These are phyloP conservation scores for Cyclaneusma minus DNA, from an alignment of 2,329 filamentous ascomycete species.

Conservation along the genomic window DNA sequence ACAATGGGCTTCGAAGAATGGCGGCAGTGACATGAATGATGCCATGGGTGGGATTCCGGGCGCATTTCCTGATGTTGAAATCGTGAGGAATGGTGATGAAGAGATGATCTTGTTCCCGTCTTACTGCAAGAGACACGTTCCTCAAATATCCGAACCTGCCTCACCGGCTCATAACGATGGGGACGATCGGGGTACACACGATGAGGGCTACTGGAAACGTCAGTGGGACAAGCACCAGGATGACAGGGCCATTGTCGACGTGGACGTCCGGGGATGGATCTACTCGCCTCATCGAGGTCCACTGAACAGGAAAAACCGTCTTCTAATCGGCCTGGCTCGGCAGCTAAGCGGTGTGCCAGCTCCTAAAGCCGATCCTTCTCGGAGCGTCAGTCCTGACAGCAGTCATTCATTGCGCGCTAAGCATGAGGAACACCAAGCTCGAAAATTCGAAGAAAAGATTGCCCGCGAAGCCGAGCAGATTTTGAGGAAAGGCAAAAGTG, in stretches of 20 bases:
- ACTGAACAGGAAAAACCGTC: slow-evolving; percentile 71
- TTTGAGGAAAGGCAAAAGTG: slow-evolving; percentile 52
- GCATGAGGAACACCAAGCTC: slow-evolving; percentile 30
- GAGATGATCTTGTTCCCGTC: slow-evolving; percentile 94
- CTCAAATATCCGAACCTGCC: slow-evolving; percentile 15
- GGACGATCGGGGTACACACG: slow-evolving; percentile 29
- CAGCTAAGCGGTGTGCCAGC: slow-evolving; percentile 77
- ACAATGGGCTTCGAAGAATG: slow-evolving; percentile 28
- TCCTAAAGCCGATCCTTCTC: slow-evolving; percentile 30
- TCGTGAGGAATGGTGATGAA: slow-evolving; percentile 65
- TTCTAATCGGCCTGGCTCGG: slow-evolving; percentile 74
- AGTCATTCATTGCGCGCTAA: slow-evolving; percentile 11
- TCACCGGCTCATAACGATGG: slow-evolving; percentile 16
- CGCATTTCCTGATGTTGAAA: slow-evolving; percentile 72
- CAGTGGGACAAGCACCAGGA: slow-evolving; percentile 72
- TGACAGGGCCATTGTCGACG: slow-evolving; percentile 74
- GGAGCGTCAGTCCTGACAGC: slow-evolving; percentile 12
- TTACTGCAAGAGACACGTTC: slow-evolving; percentile 49
- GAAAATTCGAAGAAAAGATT: slow-evolving; percentile 48
- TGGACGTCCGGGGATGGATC: slow-evolving; percentile 91
- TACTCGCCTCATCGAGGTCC: slow-evolving; percentile 76
- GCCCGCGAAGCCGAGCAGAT: slow-evolving; percentile 64
- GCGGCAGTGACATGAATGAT: slow-evolving; percentile 25
- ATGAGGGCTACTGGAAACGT: slow-evolving; percentile 60
- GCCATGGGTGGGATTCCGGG: slow-evolving; percentile 45